These are phyloP conservation scores for Carex littledalei DNA, from an alignment of 176 grass and related monocot species.

Conservation along the genomic window DNA sequence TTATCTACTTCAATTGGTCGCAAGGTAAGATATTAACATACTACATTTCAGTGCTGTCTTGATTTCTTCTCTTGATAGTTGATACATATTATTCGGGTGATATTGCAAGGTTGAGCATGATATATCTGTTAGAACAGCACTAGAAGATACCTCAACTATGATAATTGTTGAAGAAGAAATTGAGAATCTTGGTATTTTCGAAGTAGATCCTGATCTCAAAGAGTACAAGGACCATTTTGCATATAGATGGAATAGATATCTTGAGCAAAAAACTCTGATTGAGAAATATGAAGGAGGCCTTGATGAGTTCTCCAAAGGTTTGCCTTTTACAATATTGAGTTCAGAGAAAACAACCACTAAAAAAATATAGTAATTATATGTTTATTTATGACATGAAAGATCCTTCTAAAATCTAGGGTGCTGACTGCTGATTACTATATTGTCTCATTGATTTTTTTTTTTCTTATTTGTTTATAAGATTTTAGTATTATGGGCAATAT, in stretches of 20 bases:
- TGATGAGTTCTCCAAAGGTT: conserved; percentile 75
- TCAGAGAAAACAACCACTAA: background rate
- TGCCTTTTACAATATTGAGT: conserved; percentile 7
- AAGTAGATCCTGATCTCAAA: conserved; percentile 49
- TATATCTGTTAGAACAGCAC: conserved; percentile 30
- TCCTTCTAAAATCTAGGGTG: background rate
- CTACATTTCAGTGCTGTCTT: background rate
- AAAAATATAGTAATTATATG: background rate
- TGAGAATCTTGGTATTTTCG: conserved; percentile 45
- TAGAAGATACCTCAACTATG: conserved; percentile 39
- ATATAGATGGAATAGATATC: conserved; percentile 57
- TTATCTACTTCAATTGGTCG: background rate
- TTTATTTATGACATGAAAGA: background rate
- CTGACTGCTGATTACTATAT: background rate
- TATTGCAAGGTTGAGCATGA: conserved; percentile 46
- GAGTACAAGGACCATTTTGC: conserved; percentile 70
- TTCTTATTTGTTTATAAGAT: background rate
- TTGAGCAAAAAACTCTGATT: conserved; percentile 53
- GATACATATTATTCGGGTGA: background rate
- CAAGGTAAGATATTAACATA: conserved; percentile 1
- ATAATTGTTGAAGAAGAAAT: conserved; percentile 15
- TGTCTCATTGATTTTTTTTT: background rate
- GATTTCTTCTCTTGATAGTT: background rate
- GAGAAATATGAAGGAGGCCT: conserved; percentile 67
- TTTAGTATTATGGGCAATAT: background rate